Evolutionary conservation across 2,329 filamentous ascomycete species (phyloP).

Genomic region (Paecilomyces niveus): DNA sequence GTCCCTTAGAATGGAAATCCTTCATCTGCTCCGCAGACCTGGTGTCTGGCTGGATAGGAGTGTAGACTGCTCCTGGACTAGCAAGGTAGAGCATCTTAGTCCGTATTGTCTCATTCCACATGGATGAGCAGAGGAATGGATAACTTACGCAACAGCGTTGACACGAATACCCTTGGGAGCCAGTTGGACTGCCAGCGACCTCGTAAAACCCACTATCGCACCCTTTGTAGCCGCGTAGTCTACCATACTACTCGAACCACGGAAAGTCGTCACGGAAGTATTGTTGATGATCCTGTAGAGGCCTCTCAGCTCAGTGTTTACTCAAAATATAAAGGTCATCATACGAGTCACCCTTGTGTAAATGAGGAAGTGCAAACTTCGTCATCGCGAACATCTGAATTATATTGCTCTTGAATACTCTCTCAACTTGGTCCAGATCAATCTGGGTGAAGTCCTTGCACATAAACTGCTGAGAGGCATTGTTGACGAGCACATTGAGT

Average conservation of each 20-base stretch:
- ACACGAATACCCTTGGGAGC: conserved; percentile 52
- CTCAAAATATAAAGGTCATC: conserved; percentile 9
- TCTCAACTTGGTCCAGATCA: conserved; percentile 48
- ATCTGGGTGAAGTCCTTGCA: conserved; percentile 48
- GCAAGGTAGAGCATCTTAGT: background rate
- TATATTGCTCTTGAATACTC: conserved; percentile 52
- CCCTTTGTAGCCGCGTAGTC: conserved; percentile 55
- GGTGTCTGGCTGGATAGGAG: conserved; percentile 28
- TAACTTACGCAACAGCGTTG: conserved; percentile 39
- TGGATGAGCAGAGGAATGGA: background rate
- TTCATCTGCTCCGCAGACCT: conserved; percentile 28
- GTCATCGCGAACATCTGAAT: conserved; percentile 54
- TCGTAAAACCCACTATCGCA: conserved; percentile 51
- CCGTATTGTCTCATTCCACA: background rate
- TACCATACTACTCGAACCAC: conserved; percentile 44
- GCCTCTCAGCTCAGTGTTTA: background rate
- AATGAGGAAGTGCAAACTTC: conserved; percentile 50
- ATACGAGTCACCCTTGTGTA: conserved; percentile 44
- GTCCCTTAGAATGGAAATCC: conserved; percentile 19
- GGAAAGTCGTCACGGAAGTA: conserved; percentile 48
- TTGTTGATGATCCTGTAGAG: conserved; percentile 49
- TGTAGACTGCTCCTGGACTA: conserved; percentile 28
- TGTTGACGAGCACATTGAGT: conserved; percentile 51
- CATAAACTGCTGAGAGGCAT: conserved; percentile 51
- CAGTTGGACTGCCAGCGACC: conserved; percentile 46